phyloP scores from a whole-genome alignment of 202 grass and related monocot genomes.

The Elaeis oleifera region DNA sequence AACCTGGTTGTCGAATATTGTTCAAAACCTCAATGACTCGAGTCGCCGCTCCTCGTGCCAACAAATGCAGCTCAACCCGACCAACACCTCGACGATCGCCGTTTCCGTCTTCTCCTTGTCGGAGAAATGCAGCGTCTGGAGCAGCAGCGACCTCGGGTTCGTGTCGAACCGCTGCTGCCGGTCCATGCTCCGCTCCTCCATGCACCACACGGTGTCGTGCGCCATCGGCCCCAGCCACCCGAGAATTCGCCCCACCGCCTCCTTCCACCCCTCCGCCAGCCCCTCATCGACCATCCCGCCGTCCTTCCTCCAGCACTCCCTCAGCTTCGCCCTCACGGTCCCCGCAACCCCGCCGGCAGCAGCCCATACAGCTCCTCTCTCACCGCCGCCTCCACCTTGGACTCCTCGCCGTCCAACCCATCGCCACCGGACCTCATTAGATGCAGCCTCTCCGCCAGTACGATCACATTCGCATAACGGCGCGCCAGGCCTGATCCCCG shows the following conservation, averaged over 20 bases:
- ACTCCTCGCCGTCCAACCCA: conserved; percentile 9
- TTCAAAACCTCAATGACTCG: background rate
- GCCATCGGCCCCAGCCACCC: conserved; percentile 71
- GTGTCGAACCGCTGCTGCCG: conserved; percentile 55
- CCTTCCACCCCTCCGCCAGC: conserved; percentile 34
- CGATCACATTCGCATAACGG: conserved; percentile 59
- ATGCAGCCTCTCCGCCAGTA: conserved; percentile 17
- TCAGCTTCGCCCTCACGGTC: conserved; percentile 48
- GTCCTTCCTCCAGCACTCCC: conserved; percentile 36
- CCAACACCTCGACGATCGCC: conserved; percentile 62
- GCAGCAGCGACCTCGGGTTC: conserved; percentile 34
- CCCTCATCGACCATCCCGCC: conserved; percentile 25
- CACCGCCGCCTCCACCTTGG: conserved; percentile 27
- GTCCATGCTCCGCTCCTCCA: conserved; percentile 72
- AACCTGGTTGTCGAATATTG: too few relatives aligned
- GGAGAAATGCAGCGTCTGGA: conserved; percentile 84
- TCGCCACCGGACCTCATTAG: conserved; percentile 5
- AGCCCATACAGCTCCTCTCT: conserved; percentile 70
- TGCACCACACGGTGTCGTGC: conserved; percentile 61
- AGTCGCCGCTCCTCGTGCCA: conserved; percentile 49
- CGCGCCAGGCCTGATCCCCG: conserved; percentile 54
- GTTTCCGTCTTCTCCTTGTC: conserved; percentile 59
- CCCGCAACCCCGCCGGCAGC: conserved; percentile 53
- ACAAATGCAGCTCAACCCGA: conserved; percentile 54
- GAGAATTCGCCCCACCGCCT: conserved; percentile 32